Evolutionary conservation across 192 early-diverging fungal species (phyloP).

Genomic region (Backusella circina): DNA sequence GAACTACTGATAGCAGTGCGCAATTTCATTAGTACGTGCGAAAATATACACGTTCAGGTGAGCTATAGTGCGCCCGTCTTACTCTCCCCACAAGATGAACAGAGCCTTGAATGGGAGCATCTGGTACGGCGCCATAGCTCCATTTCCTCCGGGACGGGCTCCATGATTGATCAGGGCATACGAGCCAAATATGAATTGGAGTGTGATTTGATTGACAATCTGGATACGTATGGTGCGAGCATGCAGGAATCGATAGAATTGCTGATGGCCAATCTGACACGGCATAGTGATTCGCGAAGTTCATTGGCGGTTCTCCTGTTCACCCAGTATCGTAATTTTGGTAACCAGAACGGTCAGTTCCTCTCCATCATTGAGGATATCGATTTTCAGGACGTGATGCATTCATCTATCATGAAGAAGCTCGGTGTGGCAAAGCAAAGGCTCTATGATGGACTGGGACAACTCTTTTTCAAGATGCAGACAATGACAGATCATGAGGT

Average conservation of each 20-base stretch:
- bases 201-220: slow-evolving; percentile 14
- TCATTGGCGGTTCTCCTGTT: slow-evolving; percentile 15
- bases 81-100: not conserved
- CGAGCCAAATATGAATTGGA: slow-evolving; percentile 21
- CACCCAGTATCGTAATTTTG: slow-evolving; percentile 13
- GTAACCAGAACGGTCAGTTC: slow-evolving; percentile 14
- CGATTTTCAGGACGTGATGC: not conserved
- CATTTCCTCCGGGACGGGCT: not conserved
- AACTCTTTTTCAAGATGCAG: slow-evolving; percentile 25
- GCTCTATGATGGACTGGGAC: not conserved
- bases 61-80: slow-evolving; percentile 28
- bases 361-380: slow-evolving; percentile 16
- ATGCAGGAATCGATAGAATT: slow-evolving; percentile 22
- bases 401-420: not conserved
- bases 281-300: not conserved
- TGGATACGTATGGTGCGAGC: slow-evolving; percentile 15
- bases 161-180: not conserved
- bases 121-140: slow-evolving; percentile 1
- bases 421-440: not conserved
- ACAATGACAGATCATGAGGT: slow-evolving; percentile 9
- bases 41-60: slow-evolving; percentile 32
- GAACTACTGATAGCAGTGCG: slow-evolving; percentile 65
- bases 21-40: slow-evolving; percentile 46
- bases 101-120: not conserved
- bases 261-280: not conserved